Base-by-base conservation (phyloP, 257 asterid species). In the Hygrophila difformis region DNA sequence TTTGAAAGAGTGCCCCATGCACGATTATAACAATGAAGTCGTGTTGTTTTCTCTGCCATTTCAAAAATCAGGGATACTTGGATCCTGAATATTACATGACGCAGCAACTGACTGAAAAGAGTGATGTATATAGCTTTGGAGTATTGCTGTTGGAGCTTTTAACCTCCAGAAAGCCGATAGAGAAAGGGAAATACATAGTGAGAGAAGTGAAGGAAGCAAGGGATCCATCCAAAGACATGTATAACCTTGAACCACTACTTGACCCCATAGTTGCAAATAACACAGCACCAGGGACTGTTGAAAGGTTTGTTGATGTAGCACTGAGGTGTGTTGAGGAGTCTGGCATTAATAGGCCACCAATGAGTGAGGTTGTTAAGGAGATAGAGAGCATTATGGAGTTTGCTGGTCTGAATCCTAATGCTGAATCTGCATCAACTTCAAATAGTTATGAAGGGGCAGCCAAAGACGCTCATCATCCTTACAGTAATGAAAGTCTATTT, bases 71-170 rank as follows among this genome's bases (percentile, higher is more conserved):
- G 96, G 96, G 96, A 18, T 87, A 87, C 69, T 39, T 87, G 71
- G 96, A 86, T 72, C 96, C 96, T 3, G 96, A 86, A 57, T 86
- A 86, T 57, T 86, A 82, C 80, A 82, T 75, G 94, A 87, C 96
- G 2, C 60, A 82, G 9, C 89, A 82, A 17, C 56, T 87, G 59
- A 79, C 93, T 0, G 94, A 87, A 71, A 87, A 82, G 78, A 87
- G 96, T 33, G 94, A 87, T 5, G 96, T 87, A 8, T 87, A 87
- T 19, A 79, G 96, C 70, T 87, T 62, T 2, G 96, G 96, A 0
- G 72, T 87, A 37, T 43, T 83, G 28, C 58, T 87, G n/a, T 53
- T 79, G 19, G 96, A 87, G 57, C 58, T 82, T 52, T 23, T 79
- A 55, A 77, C 89, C 0, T 75, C 82, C 33, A 71, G 83, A 70